Base-by-base conservation (phyloP, 2,329 filamentous ascomycete genomes). In the Penicillium oxalicum region DNA sequence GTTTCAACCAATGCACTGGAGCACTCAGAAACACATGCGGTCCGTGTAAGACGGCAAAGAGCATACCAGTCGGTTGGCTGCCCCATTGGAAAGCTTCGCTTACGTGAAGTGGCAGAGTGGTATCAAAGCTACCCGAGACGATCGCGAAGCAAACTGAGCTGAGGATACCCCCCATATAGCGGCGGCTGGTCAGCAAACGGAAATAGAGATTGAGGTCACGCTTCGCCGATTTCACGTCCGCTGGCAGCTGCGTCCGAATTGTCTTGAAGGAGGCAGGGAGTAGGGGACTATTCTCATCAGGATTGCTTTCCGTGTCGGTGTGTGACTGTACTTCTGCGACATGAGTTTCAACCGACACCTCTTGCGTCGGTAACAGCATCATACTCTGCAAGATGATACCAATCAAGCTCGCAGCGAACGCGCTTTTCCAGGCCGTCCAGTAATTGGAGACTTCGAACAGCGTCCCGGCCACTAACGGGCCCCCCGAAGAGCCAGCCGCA, bases 21-120 rank as follows among this genome's bases (percentile, higher is more conserved):
- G 84, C 84, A 0, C 79, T 77, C 2, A 79, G 54, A 57, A 86
- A 79, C 6, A 77, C 75, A 2, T 50, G 52, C 0, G 84, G 84
- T 2, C 83, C 66, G 40, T 84, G 77, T 27, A 87, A 57, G 3
- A 74, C 70, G 2, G 82, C 69, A 55, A 83, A 81, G 12, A 81
- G 63, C 5, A 83, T 62, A 0, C 80, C 80, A 1, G 78, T 76
- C 0, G 74, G 77, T 0, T 74, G 72, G 0, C 79, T 76, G 40
- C 73, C 68, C 77, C 78, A 83, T 47, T 66, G 55, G 53, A 83
- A 84, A 0, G 68, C 72, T 8, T 67, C 59, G 37, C 75, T 69
- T 6, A 81, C 76, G 54, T 77, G 80, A 0, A 83, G 65, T 2
- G 80, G 78, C 1, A 82, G 58, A 0, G 80, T 76, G 1, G 76